A percentile compares a stretch with the other conserved stretches of the same genome.
Conservation (phyloP, 192 early-diverging fungal species). For the Gorgonomyces haynaldii region DNA sequence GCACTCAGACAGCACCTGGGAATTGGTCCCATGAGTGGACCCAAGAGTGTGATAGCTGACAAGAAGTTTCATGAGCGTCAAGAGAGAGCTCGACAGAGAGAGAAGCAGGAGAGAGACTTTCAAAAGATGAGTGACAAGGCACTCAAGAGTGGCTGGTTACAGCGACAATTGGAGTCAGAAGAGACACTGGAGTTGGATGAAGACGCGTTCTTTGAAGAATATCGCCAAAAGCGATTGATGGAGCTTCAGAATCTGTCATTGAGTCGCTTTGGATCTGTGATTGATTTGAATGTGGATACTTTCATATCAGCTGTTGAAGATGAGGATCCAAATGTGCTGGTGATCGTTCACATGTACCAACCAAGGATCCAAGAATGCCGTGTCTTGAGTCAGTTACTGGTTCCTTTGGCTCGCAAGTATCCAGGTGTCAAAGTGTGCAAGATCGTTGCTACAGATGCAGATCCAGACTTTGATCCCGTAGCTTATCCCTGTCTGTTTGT, state of each 20-base stretch:
- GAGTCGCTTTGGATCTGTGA: conserved; percentile 18
- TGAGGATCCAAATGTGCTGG: conserved; percentile 16
- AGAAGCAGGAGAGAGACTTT: conserved; percentile 4
- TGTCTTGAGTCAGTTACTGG: conserved; percentile 61
- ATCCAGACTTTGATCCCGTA: conserved; percentile 36
- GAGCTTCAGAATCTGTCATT: conserved; percentile 11
- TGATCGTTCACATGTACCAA: conserved; percentile 43
- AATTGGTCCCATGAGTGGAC: conserved; percentile 38
- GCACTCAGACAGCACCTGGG: conserved; percentile 23
- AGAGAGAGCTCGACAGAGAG: conserved; percentile 25
- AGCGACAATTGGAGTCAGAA: conserved; percentile 32
- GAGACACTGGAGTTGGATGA: too few relatives aligned
- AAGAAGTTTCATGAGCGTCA: conserved; percentile 39
- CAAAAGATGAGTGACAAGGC: conserved; percentile 16
- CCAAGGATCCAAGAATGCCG: conserved; percentile 39
- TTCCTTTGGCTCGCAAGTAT: conserved; percentile 58
- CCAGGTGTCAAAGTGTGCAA: conserved; percentile 76
- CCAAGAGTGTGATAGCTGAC: conserved; percentile 46
- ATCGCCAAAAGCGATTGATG: conserved; percentile 17
- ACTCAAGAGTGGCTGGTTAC: conserved; percentile 35
- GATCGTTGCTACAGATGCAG: conserved; percentile 56
- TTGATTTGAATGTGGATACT: conserved; percentile 25
- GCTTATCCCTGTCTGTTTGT: conserved; percentile 36
- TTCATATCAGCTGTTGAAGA: conserved; percentile 35
- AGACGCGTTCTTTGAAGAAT: conserved; percentile 13